Evolutionary conservation across 257 asterid species (phyloP), one percentile per base, ranked within the genome.

Genomic region (Verbascum thapsus): DNA sequence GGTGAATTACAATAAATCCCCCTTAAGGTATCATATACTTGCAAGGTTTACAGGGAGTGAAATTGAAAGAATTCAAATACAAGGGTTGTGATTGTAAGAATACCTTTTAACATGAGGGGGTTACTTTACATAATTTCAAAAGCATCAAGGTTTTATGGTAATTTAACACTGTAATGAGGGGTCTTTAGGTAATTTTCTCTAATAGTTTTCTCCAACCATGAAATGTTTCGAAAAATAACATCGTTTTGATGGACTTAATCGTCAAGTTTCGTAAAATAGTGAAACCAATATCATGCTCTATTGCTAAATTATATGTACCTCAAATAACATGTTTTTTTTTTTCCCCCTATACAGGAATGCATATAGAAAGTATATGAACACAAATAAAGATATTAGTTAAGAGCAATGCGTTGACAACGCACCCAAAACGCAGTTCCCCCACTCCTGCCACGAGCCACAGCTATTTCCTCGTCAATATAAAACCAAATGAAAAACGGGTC

Each of bases 381-480:
- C 49, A 50, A 13, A 6, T 0, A 23, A 6, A 40, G 10, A 41
- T 6, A 18, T 42, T 61, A 70, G 51, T 61, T 55, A 77, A 26
- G 23, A 35, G 47, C 55, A 19, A 80, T 51, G 8, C 83, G 78
- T 63, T 60, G 61, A 66, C 94, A 85, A 6, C 98, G 94, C 42
- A 89, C 96, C 98, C 98, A 92, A 66, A 83, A 89, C 12, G 97
- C 97, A 50, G 98, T 92, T 39, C 97, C 96, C 10, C 98, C 97
- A 68, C 98, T 81, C 70, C 76, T 77, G 30, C 99, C 99, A 34
- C 96, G 92, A 43, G 96, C 99, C 71, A 92, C 96, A n/a, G 91
- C 96, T 42, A 88, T 83, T 67, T 92, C 99, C 66, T 92, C 97
- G 26, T 92, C 99, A 10, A 92, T 68, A 42, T 89, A 92, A 61